Evolutionary conservation across 345 rosid species (phyloP), one percentile per base, ranked within the genome.

Genomic region (Hypericum androsaemum): DNA sequence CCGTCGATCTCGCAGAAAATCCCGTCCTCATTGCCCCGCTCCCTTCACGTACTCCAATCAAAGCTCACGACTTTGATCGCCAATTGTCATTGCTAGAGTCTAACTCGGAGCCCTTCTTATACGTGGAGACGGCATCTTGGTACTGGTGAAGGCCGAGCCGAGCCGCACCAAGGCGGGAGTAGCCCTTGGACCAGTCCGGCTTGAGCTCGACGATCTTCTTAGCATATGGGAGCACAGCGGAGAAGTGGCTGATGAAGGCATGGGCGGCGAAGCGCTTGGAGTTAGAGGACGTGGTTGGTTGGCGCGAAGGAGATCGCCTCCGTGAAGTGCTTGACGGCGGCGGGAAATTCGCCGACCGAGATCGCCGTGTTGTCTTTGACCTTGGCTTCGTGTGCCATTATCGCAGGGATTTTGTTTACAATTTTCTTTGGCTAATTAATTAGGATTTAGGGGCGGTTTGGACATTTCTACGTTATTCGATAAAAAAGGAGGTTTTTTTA

Each of bases 231-330:
- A 88, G 70, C 17, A 95, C 99, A 2, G 78, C 87, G 11, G 78
- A 53, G 72, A 75, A 94, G 45, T 71, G 61, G 37, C 74, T 55
- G 37, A 88, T 85, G 37, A 97, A 94, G 5, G 99, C 95, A 61
- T 80, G 60, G 44, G 97, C 84, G 9, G 99, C 99, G 47, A 94
- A 88, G 66, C 99, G 81, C 66, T 94, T 94, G n/a, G 99, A 94
- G 71, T n/a, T 71, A 94, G 64, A 94, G 90, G 10, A 88, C 99
- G 71, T 94, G 97, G 64, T 88, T 94, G 54, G 80, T 50, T 0
- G 97, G 83, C 10, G 90, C 38, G 12, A 94, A 68, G 28, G 77
- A 62, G 67, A 94, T 88, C 7, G 99, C 99, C 0, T 83, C 86
- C 5, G 86, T 69, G 81, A 94, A 94, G 79, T 88, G 94, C 48